Percentiles rank a stretch among this genome's conserved stretches.
These are phyloP conservation scores for Paraglomus brasilianum DNA, from an alignment of 192 early-diverging fungal genomes.

Conservation along the genomic window DNA sequence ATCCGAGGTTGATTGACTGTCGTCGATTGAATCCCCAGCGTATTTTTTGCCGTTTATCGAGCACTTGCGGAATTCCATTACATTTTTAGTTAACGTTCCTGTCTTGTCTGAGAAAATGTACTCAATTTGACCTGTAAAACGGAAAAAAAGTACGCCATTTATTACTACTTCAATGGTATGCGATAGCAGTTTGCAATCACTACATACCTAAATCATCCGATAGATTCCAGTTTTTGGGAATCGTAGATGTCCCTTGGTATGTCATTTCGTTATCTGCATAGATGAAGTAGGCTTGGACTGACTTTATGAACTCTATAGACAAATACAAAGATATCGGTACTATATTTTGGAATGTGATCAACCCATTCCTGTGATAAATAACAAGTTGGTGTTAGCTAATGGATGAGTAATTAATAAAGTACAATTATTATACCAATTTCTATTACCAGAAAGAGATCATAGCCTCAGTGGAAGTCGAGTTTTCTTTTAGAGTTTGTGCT, in stretches of 20 bases:
- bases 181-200: background rate
- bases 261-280: constrained; percentile 66
- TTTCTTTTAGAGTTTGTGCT: background rate
- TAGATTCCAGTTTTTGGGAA: constrained; percentile 69
- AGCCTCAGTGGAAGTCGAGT: background rate
- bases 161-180: too few relatives aligned
- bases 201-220: constrained; percentile 60
- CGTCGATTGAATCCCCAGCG: constrained; percentile 26
- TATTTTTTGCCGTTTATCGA: constrained; percentile 61
- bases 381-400: constrained; percentile 25
- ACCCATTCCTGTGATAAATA: constrained; percentile 52
- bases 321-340: constrained; percentile 67
- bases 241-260: constrained; percentile 50
- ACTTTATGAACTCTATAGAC: constrained; percentile 63
- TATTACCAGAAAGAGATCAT: constrained; percentile 24
- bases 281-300: constrained; percentile 69
- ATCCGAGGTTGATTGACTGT: background rate
- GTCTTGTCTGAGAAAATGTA: constrained; percentile 86
- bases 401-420: background rate
- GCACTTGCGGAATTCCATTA: constrained; percentile 78
- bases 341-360: constrained; percentile 61
- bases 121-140: constrained; percentile 61
- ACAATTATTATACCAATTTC: background rate
- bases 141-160: background rate
- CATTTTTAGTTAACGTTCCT: constrained; percentile 75